Conservation (phyloP, 228 moss, liverwort and hornwort genomes). For the Sphagnum magellanicum region DNA sequence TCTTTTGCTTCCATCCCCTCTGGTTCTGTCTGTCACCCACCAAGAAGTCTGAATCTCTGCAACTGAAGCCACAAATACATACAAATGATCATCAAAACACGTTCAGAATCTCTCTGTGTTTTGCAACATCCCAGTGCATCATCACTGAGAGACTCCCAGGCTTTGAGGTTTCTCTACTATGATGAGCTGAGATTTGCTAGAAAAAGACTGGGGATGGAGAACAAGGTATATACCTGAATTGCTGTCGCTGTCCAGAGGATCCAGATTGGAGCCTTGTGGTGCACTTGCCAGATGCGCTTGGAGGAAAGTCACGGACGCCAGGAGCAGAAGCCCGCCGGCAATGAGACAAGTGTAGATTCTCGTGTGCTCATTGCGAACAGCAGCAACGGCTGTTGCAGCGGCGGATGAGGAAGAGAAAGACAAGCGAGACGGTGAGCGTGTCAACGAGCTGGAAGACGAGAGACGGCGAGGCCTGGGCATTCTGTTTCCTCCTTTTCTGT, state of each 20-base stretch:
- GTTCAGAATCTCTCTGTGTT: no score
- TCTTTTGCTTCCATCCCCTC: constrained; percentile 15
- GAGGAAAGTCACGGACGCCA: constrained; percentile 52
- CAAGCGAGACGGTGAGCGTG: constrained; percentile 45
- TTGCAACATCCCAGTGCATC: no score
- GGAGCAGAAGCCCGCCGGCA: constrained; percentile 47
- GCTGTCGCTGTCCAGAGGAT: constrained; percentile 42
- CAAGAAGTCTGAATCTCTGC: constrained; percentile 12
- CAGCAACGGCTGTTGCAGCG: no score
- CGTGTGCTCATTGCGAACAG: constrained; percentile 25
- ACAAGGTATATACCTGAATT: constrained; percentile 24
- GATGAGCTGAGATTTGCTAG: no score
- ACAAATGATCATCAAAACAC: no score
- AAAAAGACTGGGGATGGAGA: no score
- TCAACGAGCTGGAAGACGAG: constrained; percentile 12
- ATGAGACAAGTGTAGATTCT: constrained; percentile 51
- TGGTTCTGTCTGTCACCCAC: constrained; percentile 25
- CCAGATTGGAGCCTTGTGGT: constrained; percentile 27
- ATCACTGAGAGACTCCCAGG: no score
- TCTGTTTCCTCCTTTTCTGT: constrained; percentile 14
- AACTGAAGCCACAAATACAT: no score
- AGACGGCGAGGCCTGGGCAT: constrained; percentile 63
- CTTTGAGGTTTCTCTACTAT: no score
- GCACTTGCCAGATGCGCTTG: constrained; percentile 54
- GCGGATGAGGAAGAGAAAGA: constrained; percentile 25